A percentile compares a stretch with the other conserved stretches of the same genome.
Conservation (phyloP, 139 green algal genomes). For the Chlorella sp. region DNA sequence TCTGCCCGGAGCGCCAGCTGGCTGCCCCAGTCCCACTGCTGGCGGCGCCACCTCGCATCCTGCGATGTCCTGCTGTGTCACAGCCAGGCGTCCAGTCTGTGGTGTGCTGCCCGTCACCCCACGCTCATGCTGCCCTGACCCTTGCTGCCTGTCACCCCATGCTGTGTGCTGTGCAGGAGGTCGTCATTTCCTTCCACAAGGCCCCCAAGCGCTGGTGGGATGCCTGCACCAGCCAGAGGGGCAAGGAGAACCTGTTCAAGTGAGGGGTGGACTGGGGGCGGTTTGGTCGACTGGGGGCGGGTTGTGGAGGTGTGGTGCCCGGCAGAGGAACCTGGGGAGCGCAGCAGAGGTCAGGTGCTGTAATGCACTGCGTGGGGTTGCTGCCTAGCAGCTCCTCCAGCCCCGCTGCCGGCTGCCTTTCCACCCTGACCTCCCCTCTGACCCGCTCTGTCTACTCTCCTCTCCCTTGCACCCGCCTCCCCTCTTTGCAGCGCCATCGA, state of each 20-base stretch:
- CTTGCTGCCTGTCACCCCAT: neutral
- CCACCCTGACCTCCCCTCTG: neutral
- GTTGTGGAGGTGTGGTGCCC: neutral
- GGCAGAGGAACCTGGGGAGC: neutral
- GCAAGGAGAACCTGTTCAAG: conserved; percentile 33
- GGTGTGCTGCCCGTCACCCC: neutral
- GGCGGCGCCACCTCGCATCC: too few relatives aligned
- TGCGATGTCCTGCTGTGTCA: too few relatives aligned
- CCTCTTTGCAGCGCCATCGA: conserved; percentile 1
- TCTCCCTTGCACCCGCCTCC: neutral
- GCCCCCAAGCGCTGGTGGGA: conserved; percentile 52
- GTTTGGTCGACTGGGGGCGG: too few relatives aligned
- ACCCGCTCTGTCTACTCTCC: neutral
- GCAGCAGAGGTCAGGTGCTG: neutral
- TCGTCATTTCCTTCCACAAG: conserved; percentile 59
- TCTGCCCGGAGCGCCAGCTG: neutral
- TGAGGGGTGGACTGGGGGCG: neutral
- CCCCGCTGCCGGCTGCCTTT: too few relatives aligned
- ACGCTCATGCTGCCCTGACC: too few relatives aligned
- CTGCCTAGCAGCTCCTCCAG: neutral
- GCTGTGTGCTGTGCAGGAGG: conserved; percentile 40
- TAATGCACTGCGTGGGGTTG: neutral
- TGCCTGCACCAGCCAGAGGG: conserved; percentile 27
- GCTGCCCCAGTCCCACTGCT: neutral
- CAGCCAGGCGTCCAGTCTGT: too few relatives aligned